Conservation (phyloP, 73 alveolate genomes). For the Paramecium primaurelia region DNA sequence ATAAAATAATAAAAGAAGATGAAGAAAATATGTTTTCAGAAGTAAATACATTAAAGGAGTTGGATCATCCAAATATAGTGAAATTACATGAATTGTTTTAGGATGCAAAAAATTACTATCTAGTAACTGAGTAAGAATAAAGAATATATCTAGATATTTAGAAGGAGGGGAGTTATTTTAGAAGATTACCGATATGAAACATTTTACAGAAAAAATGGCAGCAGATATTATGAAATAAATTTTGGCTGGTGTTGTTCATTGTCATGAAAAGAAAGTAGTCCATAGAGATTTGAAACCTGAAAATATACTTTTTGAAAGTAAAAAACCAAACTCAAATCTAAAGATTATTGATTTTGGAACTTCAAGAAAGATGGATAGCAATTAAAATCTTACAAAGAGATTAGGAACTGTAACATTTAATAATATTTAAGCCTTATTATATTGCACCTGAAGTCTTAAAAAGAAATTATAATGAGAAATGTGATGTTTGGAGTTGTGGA, state of each 20-base stretch:
- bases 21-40: conserved; percentile 63
- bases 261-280: conserved; percentile 84
- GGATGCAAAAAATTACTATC: conserved; percentile 50
- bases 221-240: conserved; percentile 84
- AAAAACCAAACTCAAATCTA: conserved; percentile 59
- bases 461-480: conserved; percentile 18
- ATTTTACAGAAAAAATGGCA: conserved; percentile 83
- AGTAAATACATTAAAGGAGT: conserved; percentile 45
- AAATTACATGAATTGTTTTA: conserved; percentile 47
- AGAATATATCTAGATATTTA: not conserved
- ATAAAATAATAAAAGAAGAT: conserved; percentile 60
- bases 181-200: conserved; percentile 76
- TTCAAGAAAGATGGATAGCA: conserved; percentile 47
- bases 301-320: conserved; percentile 68
- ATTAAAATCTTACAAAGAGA: not conserved
- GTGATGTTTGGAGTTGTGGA: conserved; percentile 57
- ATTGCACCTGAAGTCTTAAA: conserved; percentile 58
- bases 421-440: conserved; percentile 15
- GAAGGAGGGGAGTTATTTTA: conserved; percentile 92
- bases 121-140: conserved; percentile 41
- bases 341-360: conserved; percentile 94
- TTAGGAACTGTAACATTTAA: not conserved
- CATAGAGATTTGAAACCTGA: conserved; percentile 86
- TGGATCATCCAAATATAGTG: conserved; percentile 60
- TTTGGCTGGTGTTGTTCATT: conserved; percentile 82